Evolutionary conservation across 139 green algal species (phyloP).

Genomic region (Chlorella ohadii): DNA sequence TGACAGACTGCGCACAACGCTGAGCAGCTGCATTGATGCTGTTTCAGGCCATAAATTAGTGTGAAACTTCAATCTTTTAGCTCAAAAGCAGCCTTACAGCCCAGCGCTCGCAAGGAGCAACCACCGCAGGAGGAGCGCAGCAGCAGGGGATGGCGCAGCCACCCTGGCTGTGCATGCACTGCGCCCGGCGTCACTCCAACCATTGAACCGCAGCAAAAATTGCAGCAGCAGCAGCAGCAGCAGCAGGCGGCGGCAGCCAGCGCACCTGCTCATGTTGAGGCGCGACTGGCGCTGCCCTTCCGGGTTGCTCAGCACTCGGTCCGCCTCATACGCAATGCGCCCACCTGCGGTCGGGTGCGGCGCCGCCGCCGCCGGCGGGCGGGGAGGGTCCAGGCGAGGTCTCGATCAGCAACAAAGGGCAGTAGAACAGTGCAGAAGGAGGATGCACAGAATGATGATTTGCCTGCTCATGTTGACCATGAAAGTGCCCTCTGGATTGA

Average conservation of each 20-base stretch:
- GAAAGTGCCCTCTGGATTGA: background rate
- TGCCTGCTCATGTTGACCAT: constrained; percentile 24
- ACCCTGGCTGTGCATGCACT: too few relatives aligned
- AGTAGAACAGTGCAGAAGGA: background rate
- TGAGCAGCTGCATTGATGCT: too few relatives aligned
- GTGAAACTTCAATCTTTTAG: too few relatives aligned
- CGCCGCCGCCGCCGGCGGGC: background rate
- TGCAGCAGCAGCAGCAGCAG: background rate
- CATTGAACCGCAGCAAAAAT: too few relatives aligned
- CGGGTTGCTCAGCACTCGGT: constrained; percentile 41
- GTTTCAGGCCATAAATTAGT: too few relatives aligned
- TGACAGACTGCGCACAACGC: too few relatives aligned
- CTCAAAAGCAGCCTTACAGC: too few relatives aligned
- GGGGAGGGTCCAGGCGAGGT: background rate
- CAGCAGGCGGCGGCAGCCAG: background rate
- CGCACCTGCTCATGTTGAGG: constrained; percentile 52
- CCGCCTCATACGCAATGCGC: background rate
- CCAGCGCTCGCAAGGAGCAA: too few relatives aligned
- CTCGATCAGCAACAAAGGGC: background rate
- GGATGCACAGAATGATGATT: background rate
- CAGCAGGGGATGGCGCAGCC: too few relatives aligned
- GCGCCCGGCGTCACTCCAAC: too few relatives aligned
- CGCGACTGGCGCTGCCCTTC: constrained; percentile 38
- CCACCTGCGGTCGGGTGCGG: constrained; percentile 18
- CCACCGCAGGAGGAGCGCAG: too few relatives aligned